Percentiles rank a stretch among this genome's conserved stretches.
These are phyloP conservation scores for Phanerodontia chrysosporium DNA, from an alignment of 768 basidiomycete species.

Conservation along the genomic window DNA sequence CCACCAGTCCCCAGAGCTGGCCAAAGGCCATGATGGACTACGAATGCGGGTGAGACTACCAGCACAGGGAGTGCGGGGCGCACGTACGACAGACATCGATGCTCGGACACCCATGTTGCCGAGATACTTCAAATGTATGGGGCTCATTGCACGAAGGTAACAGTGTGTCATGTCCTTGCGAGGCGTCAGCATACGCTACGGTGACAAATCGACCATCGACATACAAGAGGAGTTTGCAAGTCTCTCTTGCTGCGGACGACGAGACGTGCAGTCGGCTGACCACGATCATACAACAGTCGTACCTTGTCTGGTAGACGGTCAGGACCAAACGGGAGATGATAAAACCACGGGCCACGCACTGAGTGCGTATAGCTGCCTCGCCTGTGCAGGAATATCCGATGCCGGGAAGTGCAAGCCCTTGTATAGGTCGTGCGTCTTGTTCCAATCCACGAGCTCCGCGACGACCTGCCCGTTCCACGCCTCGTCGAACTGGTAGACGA, in stretches of 20 bases:
- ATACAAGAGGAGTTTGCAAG: constrained; percentile 60
- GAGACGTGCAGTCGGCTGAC: constrained; percentile 68
- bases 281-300: constrained; percentile 69
- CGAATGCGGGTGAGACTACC: background rate
- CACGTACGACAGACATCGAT: constrained; percentile 77
- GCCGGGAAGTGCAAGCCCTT: constrained; percentile 71
- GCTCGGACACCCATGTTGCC: constrained; percentile 81
- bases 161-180: constrained; percentile 77
- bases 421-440: constrained; percentile 66
- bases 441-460: constrained; percentile 78
- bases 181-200: background rate
- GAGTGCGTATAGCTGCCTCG: constrained; percentile 61
- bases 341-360: constrained; percentile 36
- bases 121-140: constrained; percentile 79
- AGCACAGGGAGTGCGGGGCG: background rate
- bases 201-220: constrained; percentile 16
- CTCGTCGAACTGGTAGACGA: constrained; percentile 83
- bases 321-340: background rate
- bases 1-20: constrained; percentile 74
- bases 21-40: constrained; percentile 80
- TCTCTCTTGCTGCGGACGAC: constrained; percentile 61
- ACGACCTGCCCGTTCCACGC: constrained; percentile 76
- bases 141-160: constrained; percentile 83
- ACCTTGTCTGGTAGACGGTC: constrained; percentile 68
- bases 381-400: constrained; percentile 65